Percentiles rank a stretch among this genome's conserved stretches.
Evolutionary conservation across 495 filamentous ascomycete genomes (phyloP).

Genomic region (Neurospora sp.): DNA sequence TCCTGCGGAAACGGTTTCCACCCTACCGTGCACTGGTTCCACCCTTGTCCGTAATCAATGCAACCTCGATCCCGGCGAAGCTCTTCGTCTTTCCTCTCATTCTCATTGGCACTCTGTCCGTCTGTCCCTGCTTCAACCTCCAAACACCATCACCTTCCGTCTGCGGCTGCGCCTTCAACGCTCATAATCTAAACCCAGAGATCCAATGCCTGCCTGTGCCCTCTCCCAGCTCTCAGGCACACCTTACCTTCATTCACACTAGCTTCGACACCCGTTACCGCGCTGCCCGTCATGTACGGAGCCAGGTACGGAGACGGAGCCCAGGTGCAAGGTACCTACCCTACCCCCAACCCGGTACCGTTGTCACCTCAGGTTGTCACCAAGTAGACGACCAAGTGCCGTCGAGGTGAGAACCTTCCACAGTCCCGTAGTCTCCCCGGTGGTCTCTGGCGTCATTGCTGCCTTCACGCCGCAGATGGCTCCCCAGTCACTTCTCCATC

Average conservation of each 20-base stretch:
- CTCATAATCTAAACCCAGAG: not conserved
- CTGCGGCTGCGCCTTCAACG: not conserved
- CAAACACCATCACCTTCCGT: not conserved
- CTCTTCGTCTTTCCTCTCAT: not conserved
- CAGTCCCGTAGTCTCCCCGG: not conserved
- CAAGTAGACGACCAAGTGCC: not conserved
- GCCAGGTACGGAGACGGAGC: not conserved
- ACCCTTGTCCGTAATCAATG: not conserved
- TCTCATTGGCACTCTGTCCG: not conserved
- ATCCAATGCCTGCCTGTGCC: not conserved
- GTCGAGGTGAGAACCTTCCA: not conserved
- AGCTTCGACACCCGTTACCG: not conserved
- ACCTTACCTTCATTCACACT: not conserved
- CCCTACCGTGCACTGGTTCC: not conserved
- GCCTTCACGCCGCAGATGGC: not conserved
- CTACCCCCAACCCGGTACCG: not conserved
- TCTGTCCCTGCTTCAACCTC: not conserved
- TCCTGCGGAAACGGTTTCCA: not conserved
- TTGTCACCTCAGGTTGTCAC: not conserved
- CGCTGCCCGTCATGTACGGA: not conserved
- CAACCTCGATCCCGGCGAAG: not conserved
- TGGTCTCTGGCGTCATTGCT: not conserved
- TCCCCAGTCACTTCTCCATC: not conserved
- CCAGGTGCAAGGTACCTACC: not conserved
- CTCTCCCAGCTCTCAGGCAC: not conserved